Percentiles rank a stretch among this genome's conserved stretches.
These are phyloP conservation scores for Tolypocladium tropicale DNA, from an alignment of 2,329 filamentous ascomycete genomes.

Conservation along the genomic window DNA sequence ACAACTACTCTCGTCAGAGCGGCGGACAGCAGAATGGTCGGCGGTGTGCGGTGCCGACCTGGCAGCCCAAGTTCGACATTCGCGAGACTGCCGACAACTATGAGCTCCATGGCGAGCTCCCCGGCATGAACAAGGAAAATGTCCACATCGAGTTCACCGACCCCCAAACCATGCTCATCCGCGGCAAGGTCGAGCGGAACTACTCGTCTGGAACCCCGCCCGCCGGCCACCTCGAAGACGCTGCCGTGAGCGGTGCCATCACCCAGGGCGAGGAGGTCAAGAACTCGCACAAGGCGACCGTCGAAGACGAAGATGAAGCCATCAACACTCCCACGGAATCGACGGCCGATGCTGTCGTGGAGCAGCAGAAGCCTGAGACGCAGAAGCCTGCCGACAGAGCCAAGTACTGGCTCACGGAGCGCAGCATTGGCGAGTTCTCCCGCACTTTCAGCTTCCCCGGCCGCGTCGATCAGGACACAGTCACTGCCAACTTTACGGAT, in stretches of 20 bases:
- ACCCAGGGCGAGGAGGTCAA: constrained; percentile 28
- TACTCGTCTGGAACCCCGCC: constrained; percentile 44
- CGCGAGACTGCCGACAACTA: constrained; percentile 59
- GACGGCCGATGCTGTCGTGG: constrained; percentile 9
- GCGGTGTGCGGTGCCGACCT: constrained; percentile 34
- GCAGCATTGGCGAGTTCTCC: constrained; percentile 55
- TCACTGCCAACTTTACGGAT: constrained; percentile 53
- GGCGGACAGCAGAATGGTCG: constrained; percentile 14
- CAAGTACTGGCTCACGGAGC: constrained; percentile 65
- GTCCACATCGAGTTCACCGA: constrained; percentile 73
- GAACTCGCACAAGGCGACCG: constrained; percentile 46
- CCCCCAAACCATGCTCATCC: constrained; percentile 60
- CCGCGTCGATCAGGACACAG: constrained; percentile 50
- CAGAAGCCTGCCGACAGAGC: constrained; percentile 26
- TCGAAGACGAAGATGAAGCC: constrained; percentile 48
- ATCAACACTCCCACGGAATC: constrained; percentile 15
- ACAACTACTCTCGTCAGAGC: constrained; percentile 39
- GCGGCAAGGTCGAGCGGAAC: constrained; percentile 56
- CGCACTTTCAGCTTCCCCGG: constrained; percentile 59
- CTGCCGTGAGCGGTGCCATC: constrained; percentile 25
- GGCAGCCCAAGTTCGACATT: constrained; percentile 71
- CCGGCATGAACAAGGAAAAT: constrained; percentile 64
- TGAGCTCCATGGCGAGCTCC: constrained; percentile 72
- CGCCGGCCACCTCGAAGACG: constrained; percentile 36
- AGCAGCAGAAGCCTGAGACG: constrained; percentile 14